Base-by-base conservation (phyloP, 257 asterid species). In the Lantana camara region DNA sequence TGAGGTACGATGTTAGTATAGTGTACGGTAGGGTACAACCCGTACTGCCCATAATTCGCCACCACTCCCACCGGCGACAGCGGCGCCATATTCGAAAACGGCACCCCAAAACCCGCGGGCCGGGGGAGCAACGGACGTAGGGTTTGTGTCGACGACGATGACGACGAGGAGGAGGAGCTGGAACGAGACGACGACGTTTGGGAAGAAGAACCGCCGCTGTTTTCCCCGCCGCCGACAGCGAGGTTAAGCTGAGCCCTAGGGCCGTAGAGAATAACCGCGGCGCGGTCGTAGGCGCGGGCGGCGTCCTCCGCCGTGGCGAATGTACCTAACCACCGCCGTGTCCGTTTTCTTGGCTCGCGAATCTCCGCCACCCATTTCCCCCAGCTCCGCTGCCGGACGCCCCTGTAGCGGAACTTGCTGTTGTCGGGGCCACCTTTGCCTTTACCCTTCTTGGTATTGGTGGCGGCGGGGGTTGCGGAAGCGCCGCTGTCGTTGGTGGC, bases 341-440 rank as follows among this genome's bases (percentile, higher is more conserved):
- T 85, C 0, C 97, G 78, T 60, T 89, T 87, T 0, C 93, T 52
- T 0, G 98, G 98, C 73, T 92, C 98, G 0, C 98, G 97, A 77
- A 92, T 92, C 96, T 92, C 97, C 10, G 97, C 97, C 0, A 92
- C 98, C 98, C 98, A 92, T 35, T 92, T 89, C 0, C 98, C 98
- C 98, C 97, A 92, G 75, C 98, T 92, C 3, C 98, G 87, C 65
- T 92, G 98, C 21, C 98, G 68, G 6, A 92, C 97, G 0, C 98
- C 98, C 0, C 97, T 42, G 34, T 80, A 92, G 3, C 84, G 72
- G 71, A 92, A 92, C 80, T 87, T 89, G 69, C 64, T 64, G 63
- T 92, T 92, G 38, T 92, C 97, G 1, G 98, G 98, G 1, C 98
- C 98, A 5, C 98, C 98, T 49, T 85, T 85, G 3, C 85, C 89